Evolutionary conservation across 73 alveolate genomes (phyloP).

Genomic region (Tetrahymena borealis): DNA sequence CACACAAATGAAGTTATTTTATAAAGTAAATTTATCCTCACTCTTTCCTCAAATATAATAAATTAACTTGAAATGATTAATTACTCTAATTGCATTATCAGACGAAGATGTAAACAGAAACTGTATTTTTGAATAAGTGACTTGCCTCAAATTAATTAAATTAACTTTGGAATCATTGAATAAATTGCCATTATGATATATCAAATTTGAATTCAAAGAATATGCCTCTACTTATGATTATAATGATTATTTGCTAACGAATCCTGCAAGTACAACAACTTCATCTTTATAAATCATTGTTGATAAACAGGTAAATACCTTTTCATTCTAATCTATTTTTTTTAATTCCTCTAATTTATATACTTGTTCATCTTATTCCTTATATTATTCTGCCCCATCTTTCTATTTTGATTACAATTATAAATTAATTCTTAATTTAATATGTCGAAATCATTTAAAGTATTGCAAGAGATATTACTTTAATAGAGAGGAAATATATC

Average conservation of each 20-base stretch:
- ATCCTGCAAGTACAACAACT: not conserved
- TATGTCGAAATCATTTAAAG: no score
- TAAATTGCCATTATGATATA: not conserved
- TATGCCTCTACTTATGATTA: not conserved
- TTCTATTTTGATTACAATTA: no score
- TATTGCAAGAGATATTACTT: no score
- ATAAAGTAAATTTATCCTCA: not conserved
- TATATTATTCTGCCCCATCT: not conserved
- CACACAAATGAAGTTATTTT: no score
- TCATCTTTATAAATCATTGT: not conserved
- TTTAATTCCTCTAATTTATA: not conserved
- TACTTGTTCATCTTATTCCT: not conserved
- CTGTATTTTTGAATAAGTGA: not conserved
- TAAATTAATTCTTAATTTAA: no score
- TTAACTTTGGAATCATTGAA: not conserved
- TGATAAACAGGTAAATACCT: not conserved
- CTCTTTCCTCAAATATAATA: not conserved
- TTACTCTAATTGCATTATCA: not conserved
- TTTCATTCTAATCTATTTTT: not conserved
- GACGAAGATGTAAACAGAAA: not conserved
- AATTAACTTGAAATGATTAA: not conserved
- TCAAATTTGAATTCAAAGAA: not conserved
- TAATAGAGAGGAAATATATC: not conserved
- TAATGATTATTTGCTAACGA: not conserved
- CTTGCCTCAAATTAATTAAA: not conserved